phyloP scores from a whole-genome alignment of 2,329 filamentous ascomycete genomes.

The Mariannaea sp. region DNA sequence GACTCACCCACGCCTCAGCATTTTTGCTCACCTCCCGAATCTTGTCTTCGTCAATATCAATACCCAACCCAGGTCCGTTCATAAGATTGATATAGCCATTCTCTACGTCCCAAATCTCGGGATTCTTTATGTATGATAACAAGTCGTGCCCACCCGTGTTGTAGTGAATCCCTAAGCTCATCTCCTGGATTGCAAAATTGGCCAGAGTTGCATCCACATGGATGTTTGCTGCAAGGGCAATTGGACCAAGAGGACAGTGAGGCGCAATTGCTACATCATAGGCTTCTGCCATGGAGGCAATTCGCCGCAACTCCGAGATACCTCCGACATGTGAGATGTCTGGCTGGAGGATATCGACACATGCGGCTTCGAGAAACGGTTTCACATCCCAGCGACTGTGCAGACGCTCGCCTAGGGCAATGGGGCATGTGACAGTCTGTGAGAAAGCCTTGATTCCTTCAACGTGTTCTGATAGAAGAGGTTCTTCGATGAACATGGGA shows the following conservation, averaged over 20 bases:
- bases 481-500: conserved; percentile 79
- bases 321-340: conserved; percentile 75
- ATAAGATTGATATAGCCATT: conserved; percentile 67
- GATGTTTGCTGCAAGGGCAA: conserved; percentile 72
- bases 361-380: conserved; percentile 69
- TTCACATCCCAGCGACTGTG: conserved; percentile 76
- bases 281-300: conserved; percentile 72
- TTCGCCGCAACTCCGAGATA: conserved; percentile 71
- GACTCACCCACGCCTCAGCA: conserved; percentile 63
- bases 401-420: conserved; percentile 73
- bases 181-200: conserved; percentile 77
- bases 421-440: conserved; percentile 55
- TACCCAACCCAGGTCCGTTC: conserved; percentile 66
- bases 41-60: conserved; percentile 72
- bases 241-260: conserved; percentile 74
- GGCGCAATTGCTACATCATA: conserved; percentile 77
- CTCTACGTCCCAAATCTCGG: conserved; percentile 68
- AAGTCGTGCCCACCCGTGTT: conserved; percentile 70
- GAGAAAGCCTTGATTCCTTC: conserved; percentile 59
- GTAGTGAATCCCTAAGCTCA: conserved; percentile 81
- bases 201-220: conserved; percentile 65
- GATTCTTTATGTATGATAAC: conserved; percentile 68
- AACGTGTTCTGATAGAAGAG: conserved; percentile 69
- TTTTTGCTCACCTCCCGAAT: conserved; percentile 63
- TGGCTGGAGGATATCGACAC: conserved; percentile 74